Evolutionary conservation across 306 rosid genomes (phyloP), one percentile per base, ranked within the genome.

Genomic region (Spatholobus suberectus): DNA sequence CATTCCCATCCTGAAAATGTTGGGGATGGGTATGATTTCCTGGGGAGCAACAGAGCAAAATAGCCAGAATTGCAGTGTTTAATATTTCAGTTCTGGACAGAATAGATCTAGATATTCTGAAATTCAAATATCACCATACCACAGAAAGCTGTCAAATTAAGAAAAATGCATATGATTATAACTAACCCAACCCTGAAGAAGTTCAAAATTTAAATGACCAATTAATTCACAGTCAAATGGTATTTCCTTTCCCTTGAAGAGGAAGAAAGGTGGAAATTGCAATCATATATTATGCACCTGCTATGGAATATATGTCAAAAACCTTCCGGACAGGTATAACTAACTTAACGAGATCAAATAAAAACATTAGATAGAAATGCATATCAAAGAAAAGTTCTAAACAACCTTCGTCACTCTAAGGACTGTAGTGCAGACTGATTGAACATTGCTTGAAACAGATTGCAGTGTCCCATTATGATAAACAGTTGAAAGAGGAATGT

Each of bases 391-490:
- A 70, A 82, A 47, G 32, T 78, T 76, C 49, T 58, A 71, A 73
- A 68, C 86, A 68, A 96, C 98, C 98, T 94, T 92, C 20, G 99
- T 96, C 76, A 96, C 82, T 86, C 90, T 89, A 88, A 96, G 99
- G 86, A 96, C 89, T 2, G 96, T 92, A 52, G 89, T 83, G 87
- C 61, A 80, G 81, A 91, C 98, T 29, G 93, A 85, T 85, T 87
- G 92, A 79, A 73, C 85, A 70, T 75, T 80, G 84, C 82, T 86
- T 63, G 94, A 82, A 79, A 90, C 58, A 65, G 95, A 86, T 82
- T 91, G 84, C 91, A 92, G 34, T 38, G 76, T 72, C 69, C 97
- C 97, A 70, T 90, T 92, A 72, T 94, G 94, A 89, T 87, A 89
- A 61, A 96, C 40, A 29, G 88, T 80, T 49, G 95, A 84, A 35